Base-by-base conservation (phyloP, 768 basidiomycete genomes). In the Pleurotus tuber-regium region DNA sequence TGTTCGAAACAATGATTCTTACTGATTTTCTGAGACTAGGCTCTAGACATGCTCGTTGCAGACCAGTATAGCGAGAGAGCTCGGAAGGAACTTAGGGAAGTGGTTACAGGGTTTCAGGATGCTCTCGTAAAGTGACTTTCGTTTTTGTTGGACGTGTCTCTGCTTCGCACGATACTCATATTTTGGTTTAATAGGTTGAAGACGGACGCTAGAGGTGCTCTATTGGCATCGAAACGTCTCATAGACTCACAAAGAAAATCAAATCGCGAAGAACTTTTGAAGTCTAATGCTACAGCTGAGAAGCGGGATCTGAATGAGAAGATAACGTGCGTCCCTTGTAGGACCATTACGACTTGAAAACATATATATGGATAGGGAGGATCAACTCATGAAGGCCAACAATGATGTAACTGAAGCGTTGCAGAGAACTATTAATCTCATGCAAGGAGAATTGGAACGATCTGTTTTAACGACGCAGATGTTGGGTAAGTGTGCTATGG, bases 401-500 rank as follows among this genome's bases (percentile, higher is more conserved):
- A 79, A 88, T 54, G 81, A 94, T 55, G 91, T 99, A 8, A 98
- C 95, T 1, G 87, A 89, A 18, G 83, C 91, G 3, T 73, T 98
- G 7, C 83, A 90, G 41, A 80, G 94, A 29, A 98, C 95, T 3
- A 79, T 92, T 30, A 76, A 72, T 10, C 70, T 92, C 3, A 92
- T 99, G 91, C 92, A 96, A 68, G 82, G 80, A 33, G 97, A 98
- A 61, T 83, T 99, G 2, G 91, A 98, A 61, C 82, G 84, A 19
- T 94, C 91, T 0, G 90, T 95, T 4, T 76, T 96, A 43, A 83
- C 90, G 2, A 77, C 77, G 4, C 94, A 99, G 63, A 82, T 95
- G 64, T 80, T 98, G 30, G 89, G 92, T 89, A 60, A 36, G 74
- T 63, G 14, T n/a, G n/a, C n/a, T n/a, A n/a, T n/a, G n/a, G n/a